Percentiles rank a stretch among this genome's conserved stretches.
Conservation (phyloP, 305 asterid genomes). For the Nicotiana rustica region DNA sequence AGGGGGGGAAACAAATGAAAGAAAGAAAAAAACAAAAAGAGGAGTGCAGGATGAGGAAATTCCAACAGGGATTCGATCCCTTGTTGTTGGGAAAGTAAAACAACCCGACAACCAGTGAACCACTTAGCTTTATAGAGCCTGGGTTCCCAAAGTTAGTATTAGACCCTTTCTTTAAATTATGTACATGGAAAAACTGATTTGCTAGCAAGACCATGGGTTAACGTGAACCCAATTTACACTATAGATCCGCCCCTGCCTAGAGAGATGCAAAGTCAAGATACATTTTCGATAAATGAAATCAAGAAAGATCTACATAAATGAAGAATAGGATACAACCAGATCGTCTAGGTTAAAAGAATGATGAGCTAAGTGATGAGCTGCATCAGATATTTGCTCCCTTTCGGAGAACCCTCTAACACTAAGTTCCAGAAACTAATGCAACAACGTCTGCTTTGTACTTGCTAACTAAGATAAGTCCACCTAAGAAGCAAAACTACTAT, state of each 20-base stretch:
- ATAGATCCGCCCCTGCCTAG: background rate
- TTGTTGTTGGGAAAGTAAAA: too few species aligned
- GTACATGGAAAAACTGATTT: too few species aligned
- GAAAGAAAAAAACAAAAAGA: too few species aligned
- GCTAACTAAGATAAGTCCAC: background rate
- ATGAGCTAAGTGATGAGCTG: background rate
- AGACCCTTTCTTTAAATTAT: too few species aligned
- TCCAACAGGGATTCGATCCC: too few species aligned
- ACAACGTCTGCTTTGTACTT: background rate
- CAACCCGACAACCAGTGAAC: too few species aligned
- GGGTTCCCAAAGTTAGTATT: too few species aligned
- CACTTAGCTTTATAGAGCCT: too few species aligned
- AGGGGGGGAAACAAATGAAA: too few species aligned
- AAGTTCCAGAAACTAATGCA: background rate
- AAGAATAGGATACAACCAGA: background rate
- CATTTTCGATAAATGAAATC: background rate
- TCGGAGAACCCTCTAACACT: background rate
- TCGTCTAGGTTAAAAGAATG: background rate
- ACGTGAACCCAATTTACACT: too few species aligned
- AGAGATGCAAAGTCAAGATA: background rate
- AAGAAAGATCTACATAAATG: background rate
- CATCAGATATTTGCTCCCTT: background rate
- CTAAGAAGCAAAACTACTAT: background rate
- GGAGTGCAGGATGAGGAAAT: too few species aligned
- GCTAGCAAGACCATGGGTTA: too few species aligned